Percentiles rank a stretch among this genome's conserved stretches.
phyloP scores from a whole-genome alignment of 345 rosid species.

The Eucalyptus marginata region DNA sequence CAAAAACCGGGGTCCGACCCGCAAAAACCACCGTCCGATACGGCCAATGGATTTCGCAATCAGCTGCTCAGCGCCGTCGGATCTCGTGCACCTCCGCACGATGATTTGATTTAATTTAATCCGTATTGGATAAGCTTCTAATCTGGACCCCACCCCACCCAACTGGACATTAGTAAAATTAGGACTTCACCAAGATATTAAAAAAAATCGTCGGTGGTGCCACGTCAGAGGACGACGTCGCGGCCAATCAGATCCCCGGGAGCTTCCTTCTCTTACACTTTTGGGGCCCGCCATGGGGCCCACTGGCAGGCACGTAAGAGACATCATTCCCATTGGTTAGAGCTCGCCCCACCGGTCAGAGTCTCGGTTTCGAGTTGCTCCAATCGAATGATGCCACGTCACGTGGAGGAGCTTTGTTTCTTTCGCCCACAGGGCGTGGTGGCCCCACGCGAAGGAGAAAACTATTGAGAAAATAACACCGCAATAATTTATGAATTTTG shows the following conservation, averaged over 20 bases:
- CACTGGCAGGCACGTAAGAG: neutral
- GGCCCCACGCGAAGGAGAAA: neutral
- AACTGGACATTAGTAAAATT: accelerated
- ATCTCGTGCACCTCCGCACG: neutral
- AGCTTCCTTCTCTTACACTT: neutral
- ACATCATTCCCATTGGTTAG: neutral
- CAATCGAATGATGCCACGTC: neutral
- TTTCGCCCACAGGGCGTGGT: neutral
- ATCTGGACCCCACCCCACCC: neutral
- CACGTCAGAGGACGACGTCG: neutral
- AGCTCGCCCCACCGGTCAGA: neutral
- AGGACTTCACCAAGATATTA: neutral
- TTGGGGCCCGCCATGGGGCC: neutral
- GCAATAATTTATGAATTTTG: neutral
- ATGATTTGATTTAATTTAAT: neutral
- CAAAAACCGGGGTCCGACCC: neutral
- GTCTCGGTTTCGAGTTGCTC: neutral
- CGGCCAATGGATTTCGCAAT: neutral
- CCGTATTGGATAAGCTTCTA: neutral
- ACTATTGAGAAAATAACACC: no score
- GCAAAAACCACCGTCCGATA: neutral
- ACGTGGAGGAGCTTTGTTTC: neutral
- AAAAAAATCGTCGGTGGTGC: neutral
- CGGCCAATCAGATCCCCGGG: neutral
- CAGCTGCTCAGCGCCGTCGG: neutral